phyloP scores from a whole-genome alignment of 2,329 filamentous ascomycete species.

The Trichoderma afroharzianum region DNA sequence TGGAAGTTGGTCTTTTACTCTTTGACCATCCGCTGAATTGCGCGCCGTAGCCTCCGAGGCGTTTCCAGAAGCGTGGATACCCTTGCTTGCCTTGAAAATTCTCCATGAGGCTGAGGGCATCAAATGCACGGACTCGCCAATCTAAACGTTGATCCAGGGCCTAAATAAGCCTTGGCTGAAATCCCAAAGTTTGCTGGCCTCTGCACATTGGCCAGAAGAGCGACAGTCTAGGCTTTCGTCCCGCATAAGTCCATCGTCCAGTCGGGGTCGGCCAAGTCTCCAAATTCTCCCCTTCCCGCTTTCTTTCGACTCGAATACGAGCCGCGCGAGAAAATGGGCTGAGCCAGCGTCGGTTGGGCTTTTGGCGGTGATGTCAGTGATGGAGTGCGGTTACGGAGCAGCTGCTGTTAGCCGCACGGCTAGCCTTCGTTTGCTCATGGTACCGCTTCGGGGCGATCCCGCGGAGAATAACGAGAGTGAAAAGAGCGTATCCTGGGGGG shows the following conservation, averaged over 20 bases:
- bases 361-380: constrained; percentile 1
- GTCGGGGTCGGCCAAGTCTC: not conserved
- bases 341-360: not conserved
- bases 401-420: not conserved
- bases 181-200: not conserved
- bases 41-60: not conserved
- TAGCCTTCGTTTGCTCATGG: not conserved
- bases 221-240: not conserved
- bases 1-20: not conserved
- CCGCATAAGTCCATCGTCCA: not conserved
- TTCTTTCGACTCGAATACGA: not conserved
- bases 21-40: not conserved
- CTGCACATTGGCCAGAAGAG: not conserved
- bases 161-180: constrained; percentile 8
- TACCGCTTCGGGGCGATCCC: constrained; percentile 1
- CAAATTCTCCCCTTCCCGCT: not conserved
- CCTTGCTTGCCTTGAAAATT: not conserved
- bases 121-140: constrained; percentile 8
- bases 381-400: not conserved
- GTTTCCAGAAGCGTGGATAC: constrained; percentile 10
- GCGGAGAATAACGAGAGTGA: not conserved
- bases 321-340: not conserved
- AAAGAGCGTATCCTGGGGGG: not conserved
- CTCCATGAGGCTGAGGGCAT: constrained; percentile 1
- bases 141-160: constrained; percentile 8